Base-by-base conservation (phyloP, 1,284 basidiomycete genomes). In the Ceratobasidium sp. region DNA sequence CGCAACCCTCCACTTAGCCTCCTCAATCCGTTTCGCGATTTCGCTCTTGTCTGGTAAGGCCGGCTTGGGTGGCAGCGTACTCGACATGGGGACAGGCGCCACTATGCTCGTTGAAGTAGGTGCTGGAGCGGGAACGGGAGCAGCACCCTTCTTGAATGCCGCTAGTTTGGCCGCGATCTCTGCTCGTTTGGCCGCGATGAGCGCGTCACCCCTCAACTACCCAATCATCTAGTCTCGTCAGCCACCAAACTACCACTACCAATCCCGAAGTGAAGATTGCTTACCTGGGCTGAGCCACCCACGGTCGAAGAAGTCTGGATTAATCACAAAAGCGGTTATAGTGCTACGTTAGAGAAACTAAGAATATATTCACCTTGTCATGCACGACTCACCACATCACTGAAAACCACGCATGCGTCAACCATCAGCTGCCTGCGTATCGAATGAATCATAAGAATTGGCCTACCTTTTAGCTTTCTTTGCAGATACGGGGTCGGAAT, bases 161-260 rank as follows among this genome's bases (percentile, higher is more conserved):
- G 94, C 93, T 72, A 94, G 88, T 81, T 93, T 93, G 14, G 94
- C 94, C 24, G 92, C 88, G 73, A 97, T 90, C 83, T 95, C 93
- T 11, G 94, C 94, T 48, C 90, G 87, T 83, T 93, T 94, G 83
- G 91, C 90, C 48, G 90, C 89, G 75, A 94, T 93, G 79, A 93
- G 86, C 57, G 88, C 90, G 77, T 88, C 87, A 79, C 84, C 83
- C 59, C 87, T 85, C 56, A 85, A 74, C 87, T 88, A 66, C 50
- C 78, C 57, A 0, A 62, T 51, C 41, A 59, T n/a, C n/a, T n/a
- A n/a, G n/a, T n/a, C n/a, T n/a, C n/a, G n/a, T n/a, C n/a, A n/a
- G n/a, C n/a, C n/a, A n/a, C n/a, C n/a, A n/a, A n/a, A n/a, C n/a
- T n/a, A n/a, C n/a, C n/a, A n/a, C n/a, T n/a, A n/a, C n/a, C n/a